phyloP scores from a whole-genome alignment of 768 basidiomycete species.

The Cyclocybe aegerita region DNA sequence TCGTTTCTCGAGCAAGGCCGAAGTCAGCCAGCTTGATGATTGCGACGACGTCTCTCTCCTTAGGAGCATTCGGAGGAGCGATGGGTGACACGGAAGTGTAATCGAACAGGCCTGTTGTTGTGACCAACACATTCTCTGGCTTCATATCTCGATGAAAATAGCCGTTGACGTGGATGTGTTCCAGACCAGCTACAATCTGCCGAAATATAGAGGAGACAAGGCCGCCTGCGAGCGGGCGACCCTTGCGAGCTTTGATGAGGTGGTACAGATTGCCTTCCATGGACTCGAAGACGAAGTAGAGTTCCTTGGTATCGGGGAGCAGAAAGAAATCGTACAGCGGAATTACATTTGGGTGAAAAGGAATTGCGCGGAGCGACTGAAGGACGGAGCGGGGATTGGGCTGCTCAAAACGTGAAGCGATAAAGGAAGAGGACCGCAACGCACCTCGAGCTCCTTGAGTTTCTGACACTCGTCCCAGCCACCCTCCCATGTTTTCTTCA shows the following conservation, averaged over 20 bases:
- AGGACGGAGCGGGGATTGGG: slow-evolving; percentile 13
- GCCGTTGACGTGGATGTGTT: slow-evolving; percentile 89
- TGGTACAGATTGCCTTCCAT: slow-evolving; percentile 99
- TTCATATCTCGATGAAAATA: slow-evolving; percentile 99
- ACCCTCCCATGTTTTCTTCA: slow-evolving; percentile 97
- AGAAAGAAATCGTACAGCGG: slow-evolving; percentile 99
- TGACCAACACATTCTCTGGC: slow-evolving; percentile 97
- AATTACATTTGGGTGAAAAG: slow-evolving; percentile 96
- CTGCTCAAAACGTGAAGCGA: slow-evolving; percentile 6
- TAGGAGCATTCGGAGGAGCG: slow-evolving; percentile 58
- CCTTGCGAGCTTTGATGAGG: slow-evolving; percentile 95
- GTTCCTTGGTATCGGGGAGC: slow-evolving; percentile 91
- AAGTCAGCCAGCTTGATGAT: slow-evolving; percentile 99
- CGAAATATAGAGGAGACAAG: slow-evolving; percentile 93
- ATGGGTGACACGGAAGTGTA: slow-evolving; percentile 80
- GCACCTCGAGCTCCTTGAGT: slow-evolving; percentile 92
- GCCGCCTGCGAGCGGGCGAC: slow-evolving; percentile 93
- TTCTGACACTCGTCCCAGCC: slow-evolving; percentile 98
- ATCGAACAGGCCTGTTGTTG: slow-evolving; percentile 93
- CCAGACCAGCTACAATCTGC: slow-evolving; percentile 86
- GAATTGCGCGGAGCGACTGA: slow-evolving; percentile 92
- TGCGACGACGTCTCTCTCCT: slow-evolving; percentile 92
- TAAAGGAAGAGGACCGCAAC: slow-evolving; percentile 23
- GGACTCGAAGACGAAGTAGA: slow-evolving; percentile 99
- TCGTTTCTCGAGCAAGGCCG: slow-evolving; percentile 90